phyloP scores from a whole-genome alignment of 257 asterid species.

The Solanum sparsipilum region DNA sequence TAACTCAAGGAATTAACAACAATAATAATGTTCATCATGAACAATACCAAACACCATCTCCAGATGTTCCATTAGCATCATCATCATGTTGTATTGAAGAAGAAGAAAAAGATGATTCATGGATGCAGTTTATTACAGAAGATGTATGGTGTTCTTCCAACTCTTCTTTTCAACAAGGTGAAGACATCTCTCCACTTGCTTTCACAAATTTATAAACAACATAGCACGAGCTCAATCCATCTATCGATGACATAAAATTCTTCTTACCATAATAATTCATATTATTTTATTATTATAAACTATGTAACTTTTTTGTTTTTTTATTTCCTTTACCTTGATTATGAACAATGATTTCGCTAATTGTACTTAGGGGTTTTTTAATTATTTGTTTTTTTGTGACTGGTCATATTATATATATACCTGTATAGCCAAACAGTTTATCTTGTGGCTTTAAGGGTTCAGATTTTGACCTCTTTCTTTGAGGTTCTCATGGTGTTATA shows the following conservation, averaged over 20 bases:
- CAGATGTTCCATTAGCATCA: slow-evolving; percentile 59
- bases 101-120: slow-evolving; percentile 78
- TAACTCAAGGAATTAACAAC: not conserved
- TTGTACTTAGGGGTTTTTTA: slow-evolving; percentile 37
- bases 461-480: slow-evolving; percentile 31
- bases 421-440: slow-evolving; percentile 22
- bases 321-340: slow-evolving; percentile 2
- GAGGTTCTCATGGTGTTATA: slow-evolving; percentile 19
- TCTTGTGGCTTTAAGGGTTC: slow-evolving; percentile 28
- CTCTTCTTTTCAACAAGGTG: slow-evolving; percentile 39
- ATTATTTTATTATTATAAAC: not conserved
- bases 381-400: slow-evolving; percentile 17
- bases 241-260: not conserved
- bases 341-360: slow-evolving; percentile 33
- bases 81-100: slow-evolving; percentile 47
- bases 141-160: slow-evolving; percentile 80
- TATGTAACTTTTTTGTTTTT: slow-evolving; percentile 7
- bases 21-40: not conserved
- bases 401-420: slow-evolving; percentile 5
- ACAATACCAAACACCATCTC: slow-evolving; percentile 60
- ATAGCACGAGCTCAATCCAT: not conserved
- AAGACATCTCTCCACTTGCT: slow-evolving; percentile 43
- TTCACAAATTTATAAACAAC: slow-evolving; percentile 36
- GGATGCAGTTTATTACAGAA: slow-evolving; percentile 95
- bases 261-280: not conserved